Base-by-base conservation (phyloP, 2,329 filamentous ascomycete genomes). In the Trichophyton rubrum region DNA sequence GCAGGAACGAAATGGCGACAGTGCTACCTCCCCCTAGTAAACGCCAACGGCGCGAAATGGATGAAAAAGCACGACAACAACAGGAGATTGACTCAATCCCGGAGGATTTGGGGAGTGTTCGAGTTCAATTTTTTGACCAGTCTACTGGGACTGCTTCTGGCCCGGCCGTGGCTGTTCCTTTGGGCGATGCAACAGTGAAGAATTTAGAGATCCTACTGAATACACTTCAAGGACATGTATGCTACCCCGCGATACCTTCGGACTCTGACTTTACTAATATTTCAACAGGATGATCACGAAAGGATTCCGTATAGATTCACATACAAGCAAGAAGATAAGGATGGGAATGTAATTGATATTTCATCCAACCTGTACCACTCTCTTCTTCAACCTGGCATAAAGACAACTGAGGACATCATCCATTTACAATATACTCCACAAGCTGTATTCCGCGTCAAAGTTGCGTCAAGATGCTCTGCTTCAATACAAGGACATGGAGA, bases 401-500 rank as follows among this genome's bases (percentile, higher is more conserved):
- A 79, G 66, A 79, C 78, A 2, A 83, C 82, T 27, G 84, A 87
- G 77, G 80, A 84, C 63, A 79, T 81, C 38, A 77, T 87, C 27
- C 78, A 80, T 45, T 79, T 87, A 13, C 81, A 84, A 62, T 86
- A 83, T 71, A 82, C 84, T 41, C 92, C 93, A 0, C 92, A 99
- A 73, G 90, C 92, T 22, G 88, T 97, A 0, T 97, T 96, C 78
- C 86, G 87, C 68, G 93, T 97, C 24, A 90, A 93, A 68, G 88
- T 90, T 9, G 90, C 96, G 47, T 92, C 91, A 56, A 83, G 93
- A 73, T 92, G 93, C 76, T 88, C 91, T 5, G 88, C 91, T 63
- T 85, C 85, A 59, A 95, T 97, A 65, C 85, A 87, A 2, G 93
- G 93, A 11, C 93, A 99, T 73, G 91, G 90, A 43, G 88, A 96